Conservation (phyloP, 1,284 basidiomycete genomes). For the Cutaneotrichosporon cutaneum region DNA sequence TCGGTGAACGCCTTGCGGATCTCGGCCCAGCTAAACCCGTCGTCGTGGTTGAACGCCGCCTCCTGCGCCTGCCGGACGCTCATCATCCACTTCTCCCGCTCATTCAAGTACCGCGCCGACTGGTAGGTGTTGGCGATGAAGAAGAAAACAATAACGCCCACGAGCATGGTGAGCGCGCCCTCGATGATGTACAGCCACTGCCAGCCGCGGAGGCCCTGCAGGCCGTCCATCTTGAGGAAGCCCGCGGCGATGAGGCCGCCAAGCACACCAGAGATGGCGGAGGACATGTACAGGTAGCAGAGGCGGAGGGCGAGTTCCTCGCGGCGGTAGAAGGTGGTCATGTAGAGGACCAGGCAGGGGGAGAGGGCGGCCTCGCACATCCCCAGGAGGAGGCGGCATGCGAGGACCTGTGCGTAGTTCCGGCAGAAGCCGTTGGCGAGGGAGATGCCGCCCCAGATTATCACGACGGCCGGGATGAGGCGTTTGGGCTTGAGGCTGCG, state of each 20-base stretch:
- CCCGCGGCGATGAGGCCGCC: slow-evolving; percentile 36
- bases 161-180: slow-evolving; percentile 14
- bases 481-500: slow-evolving; percentile 31
- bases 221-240: slow-evolving; percentile 21
- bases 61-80: slow-evolving; percentile 16
- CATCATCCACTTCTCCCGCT: slow-evolving; percentile 20
- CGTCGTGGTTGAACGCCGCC: slow-evolving; percentile 14
- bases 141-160: slow-evolving; percentile 12
- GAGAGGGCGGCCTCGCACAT: slow-evolving; percentile 35
- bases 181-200: slow-evolving; percentile 25
- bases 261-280: slow-evolving; percentile 35
- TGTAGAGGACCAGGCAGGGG: slow-evolving; percentile 31
- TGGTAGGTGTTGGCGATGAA: slow-evolving; percentile 14
- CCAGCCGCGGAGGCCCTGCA: slow-evolving; percentile 16
- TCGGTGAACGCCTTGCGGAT: slow-evolving; percentile 20
- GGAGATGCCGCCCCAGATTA: slow-evolving; percentile 31
- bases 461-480: slow-evolving; percentile 24
- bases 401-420: slow-evolving; percentile 31
- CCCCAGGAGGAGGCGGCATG: slow-evolving; percentile 33
- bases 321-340: slow-evolving; percentile 33
- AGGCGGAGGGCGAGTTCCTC: slow-evolving; percentile 36
- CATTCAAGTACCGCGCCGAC: slow-evolving; percentile 15
- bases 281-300: slow-evolving; percentile 39
- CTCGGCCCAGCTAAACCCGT: slow-evolving; percentile 20
- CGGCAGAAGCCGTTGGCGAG: slow-evolving; percentile 25